Evolutionary conservation across 2,329 filamentous ascomycete species (phyloP), one percentile per base, ranked within the genome.

Genomic region (Colletotrichum cereale): DNA sequence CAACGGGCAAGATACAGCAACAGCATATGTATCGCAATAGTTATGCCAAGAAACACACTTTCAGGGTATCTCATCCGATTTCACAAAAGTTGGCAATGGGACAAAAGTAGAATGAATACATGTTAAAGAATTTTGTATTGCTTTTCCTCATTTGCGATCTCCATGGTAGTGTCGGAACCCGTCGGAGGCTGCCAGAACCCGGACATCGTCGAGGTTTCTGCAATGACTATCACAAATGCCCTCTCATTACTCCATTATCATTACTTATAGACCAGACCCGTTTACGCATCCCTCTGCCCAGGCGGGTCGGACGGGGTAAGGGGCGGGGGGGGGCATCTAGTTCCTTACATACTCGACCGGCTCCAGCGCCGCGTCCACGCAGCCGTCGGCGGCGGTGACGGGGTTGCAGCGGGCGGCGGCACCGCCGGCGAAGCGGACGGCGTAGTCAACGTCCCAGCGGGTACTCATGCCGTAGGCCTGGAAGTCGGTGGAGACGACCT

Each of bases 401-500:
- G 80, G 80, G 69, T 82, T 82, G 66, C 80, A 82, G 50, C 76
- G 66, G 61, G 76, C 80, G 0, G 75, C 71, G 64, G 47, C 47
- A 4, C 72, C 75, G 1, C 75, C 76, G 6, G 74, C 70, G 58
- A 73, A 70, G 60, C 74, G 34, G n/a, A 78, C 82, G 5, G 78
- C 83, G 74, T 86, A 87, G 70, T 86, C 85, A 73, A 82, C 83
- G 24, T 80, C 81, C 81, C 83, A 87, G 36, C 85, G 78, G 56
- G 81, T 78, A 55, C 80, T 82, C 84, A 85, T 83, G 0, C 85
- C 85, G 73, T 82, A 84, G 1, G 75, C 79, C 8, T 84, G 84
- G 66, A 82, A 87, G 73, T 87, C 85, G 0, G 84, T 86, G 40
- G 82, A 84, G 2, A 87, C 83, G 66, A 87, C 79, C 73, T 87